A percentile compares a stretch with the other conserved stretches of the same genome.
These are phyloP conservation scores for Cyclotella sp. DNA, from an alignment of 108 stramenopile species.

Conservation along the genomic window DNA sequence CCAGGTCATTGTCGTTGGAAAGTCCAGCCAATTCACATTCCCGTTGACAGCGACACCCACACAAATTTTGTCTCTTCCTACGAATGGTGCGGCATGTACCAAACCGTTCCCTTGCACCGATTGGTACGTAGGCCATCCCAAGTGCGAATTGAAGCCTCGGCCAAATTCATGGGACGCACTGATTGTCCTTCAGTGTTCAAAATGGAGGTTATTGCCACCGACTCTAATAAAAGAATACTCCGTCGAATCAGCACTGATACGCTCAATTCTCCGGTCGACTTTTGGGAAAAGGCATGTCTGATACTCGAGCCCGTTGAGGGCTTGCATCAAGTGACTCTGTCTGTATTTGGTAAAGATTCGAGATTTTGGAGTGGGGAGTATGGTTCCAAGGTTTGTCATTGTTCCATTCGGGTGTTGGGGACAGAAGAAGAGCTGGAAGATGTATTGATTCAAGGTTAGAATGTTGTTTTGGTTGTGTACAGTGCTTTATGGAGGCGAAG, in stretches of 20 bases:
- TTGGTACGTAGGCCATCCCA: constrained; percentile 35
- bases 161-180: constrained; percentile 67
- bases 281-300: constrained; percentile 63
- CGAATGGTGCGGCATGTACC: constrained; percentile 58
- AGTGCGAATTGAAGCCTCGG: constrained; percentile 57
- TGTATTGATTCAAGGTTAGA: constrained; percentile 22
- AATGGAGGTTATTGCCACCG: constrained; percentile 44
- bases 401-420: constrained; percentile 62
- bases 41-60: constrained; percentile 40
- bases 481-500: neutral
- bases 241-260: constrained; percentile 27
- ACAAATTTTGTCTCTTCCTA: constrained; percentile 71
- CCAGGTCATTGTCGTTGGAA: constrained; percentile 33
- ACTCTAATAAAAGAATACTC: constrained; percentile 22
- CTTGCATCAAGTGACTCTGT: constrained; percentile 38
- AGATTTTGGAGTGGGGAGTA: constrained; percentile 67
- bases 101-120: constrained; percentile 42
- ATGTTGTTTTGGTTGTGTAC: neutral
- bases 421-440: constrained; percentile 36
- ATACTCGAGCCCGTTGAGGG: constrained; percentile 35
- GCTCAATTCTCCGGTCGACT: constrained; percentile 59
- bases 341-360: constrained; percentile 63
- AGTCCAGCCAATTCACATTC: constrained; percentile 52
- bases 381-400: constrained; percentile 69
- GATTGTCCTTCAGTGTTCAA: constrained; percentile 75